Conservation (phyloP, 305 asterid genomes). For the Fraxinus sp. region DNA sequence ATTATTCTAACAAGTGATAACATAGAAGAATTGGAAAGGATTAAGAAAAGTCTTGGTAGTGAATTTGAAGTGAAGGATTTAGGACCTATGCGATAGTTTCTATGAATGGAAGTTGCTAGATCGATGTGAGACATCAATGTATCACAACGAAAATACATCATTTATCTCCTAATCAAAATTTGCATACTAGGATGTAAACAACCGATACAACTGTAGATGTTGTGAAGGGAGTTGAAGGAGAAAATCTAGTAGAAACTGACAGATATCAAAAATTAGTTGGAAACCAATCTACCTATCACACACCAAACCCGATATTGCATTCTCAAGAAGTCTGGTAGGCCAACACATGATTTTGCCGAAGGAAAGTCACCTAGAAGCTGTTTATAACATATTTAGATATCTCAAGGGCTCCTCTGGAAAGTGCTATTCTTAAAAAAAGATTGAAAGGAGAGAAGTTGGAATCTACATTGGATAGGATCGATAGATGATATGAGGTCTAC, state of each 20-base stretch:
- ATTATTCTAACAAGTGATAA: too few species aligned
- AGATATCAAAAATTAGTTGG: neutral
- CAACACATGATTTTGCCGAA: neutral
- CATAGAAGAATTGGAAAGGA: too few species aligned
- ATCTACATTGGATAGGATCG: too few species aligned
- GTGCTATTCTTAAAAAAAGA: neutral
- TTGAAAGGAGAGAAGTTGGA: too few species aligned
- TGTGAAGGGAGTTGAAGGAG: neutral
- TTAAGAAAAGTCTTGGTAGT: too few species aligned
- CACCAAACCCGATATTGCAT: neutral
- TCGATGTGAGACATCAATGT: too few species aligned
- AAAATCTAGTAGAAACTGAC: neutral
- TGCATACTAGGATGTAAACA: neutral
- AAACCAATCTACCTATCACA: neutral
- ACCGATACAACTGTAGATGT: neutral
- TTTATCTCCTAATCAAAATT: neutral
- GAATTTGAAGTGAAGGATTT: too few species aligned
- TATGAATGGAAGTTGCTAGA: too few species aligned
- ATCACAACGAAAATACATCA: neutral
- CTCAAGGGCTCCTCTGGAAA: neutral
- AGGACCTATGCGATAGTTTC: too few species aligned
- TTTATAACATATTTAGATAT: too few species aligned
- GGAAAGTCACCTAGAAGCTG: neutral
- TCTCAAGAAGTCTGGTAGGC: neutral
- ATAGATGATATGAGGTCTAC: too few species aligned